A percentile compares a stretch with the other conserved stretches of the same genome.
phyloP scores from a whole-genome alignment of 495 filamentous ascomycete genomes.

The Emericellopsis terricola region DNA sequence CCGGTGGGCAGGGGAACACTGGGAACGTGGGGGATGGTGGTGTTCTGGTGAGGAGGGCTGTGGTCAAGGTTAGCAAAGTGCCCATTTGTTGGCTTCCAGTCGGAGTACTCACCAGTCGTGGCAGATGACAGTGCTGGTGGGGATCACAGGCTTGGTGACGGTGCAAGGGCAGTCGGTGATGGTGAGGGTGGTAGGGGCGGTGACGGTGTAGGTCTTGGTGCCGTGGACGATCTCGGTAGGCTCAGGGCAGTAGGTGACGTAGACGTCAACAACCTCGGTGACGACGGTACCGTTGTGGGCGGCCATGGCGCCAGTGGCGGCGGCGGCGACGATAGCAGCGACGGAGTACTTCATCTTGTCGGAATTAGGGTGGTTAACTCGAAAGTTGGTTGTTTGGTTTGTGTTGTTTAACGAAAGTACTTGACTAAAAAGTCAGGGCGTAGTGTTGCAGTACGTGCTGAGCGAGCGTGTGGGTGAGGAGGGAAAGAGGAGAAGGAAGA shows the following conservation, averaged over 20 bases:
- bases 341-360: slow-evolving; percentile 79
- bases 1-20: slow-evolving; percentile 2
- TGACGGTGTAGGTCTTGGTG: slow-evolving; percentile 61
- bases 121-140: slow-evolving; percentile 45
- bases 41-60: slow-evolving; percentile 2
- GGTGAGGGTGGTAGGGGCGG: slow-evolving; percentile 62
- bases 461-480: slow-evolving; percentile 30
- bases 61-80: slow-evolving; percentile 1
- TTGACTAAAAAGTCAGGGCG: slow-evolving; percentile 38
- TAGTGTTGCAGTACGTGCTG: slow-evolving; percentile 11
- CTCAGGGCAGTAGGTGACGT: slow-evolving; percentile 75
- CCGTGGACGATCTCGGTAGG: slow-evolving; percentile 54
- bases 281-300: slow-evolving; percentile 30
- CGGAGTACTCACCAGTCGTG: slow-evolving; percentile 41
- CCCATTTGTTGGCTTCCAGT: too few relatives aligned
- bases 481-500: slow-evolving; percentile 12
- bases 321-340: slow-evolving; percentile 37
- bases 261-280: slow-evolving; percentile 63
- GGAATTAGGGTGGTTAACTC: slow-evolving; percentile 29
- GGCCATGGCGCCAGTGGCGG: slow-evolving; percentile 41
- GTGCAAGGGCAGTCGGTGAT: slow-evolving; percentile 67
- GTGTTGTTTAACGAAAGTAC: slow-evolving; percentile 34
- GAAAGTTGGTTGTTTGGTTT: slow-evolving; percentile 10
- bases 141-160: slow-evolving; percentile 49
- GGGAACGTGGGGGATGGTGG: slow-evolving; percentile 11